These are phyloP conservation scores for Pseudogymnoascus sp. DNA, from an alignment of 2,329 filamentous ascomycete genomes.

Conservation along the genomic window DNA sequence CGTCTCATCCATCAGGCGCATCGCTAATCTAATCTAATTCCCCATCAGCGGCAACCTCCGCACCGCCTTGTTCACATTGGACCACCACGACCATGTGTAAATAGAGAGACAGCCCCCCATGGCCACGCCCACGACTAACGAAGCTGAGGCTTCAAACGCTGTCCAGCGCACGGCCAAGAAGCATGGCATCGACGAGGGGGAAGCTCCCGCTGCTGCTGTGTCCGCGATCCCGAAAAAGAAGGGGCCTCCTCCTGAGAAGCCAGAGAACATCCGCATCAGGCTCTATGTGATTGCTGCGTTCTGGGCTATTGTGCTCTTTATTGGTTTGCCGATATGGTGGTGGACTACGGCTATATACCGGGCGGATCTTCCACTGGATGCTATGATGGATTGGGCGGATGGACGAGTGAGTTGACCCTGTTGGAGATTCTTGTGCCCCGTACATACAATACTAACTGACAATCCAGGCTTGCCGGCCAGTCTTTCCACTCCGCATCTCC, in stretches of 20 bases:
- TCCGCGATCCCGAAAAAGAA: slow-evolving; percentile 22
- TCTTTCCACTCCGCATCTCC: slow-evolving; percentile 77
- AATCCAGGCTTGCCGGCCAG: slow-evolving; percentile 70
- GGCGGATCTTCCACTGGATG: slow-evolving; percentile 70
- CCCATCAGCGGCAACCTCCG: not conserved
- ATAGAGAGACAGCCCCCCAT: not conserved
- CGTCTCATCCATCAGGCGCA: not conserved
- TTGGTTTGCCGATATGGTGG: slow-evolving; percentile 94
- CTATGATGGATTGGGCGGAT: slow-evolving; percentile 88
- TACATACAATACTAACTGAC: slow-evolving; percentile 17
- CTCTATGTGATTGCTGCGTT: slow-evolving; percentile 75
- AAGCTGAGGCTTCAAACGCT: slow-evolving; percentile 6
- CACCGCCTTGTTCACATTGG: not conserved
- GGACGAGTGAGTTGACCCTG: slow-evolving; percentile 56
- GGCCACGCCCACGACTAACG: slow-evolving; percentile 2
- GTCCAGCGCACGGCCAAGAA: not conserved
- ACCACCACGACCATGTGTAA: slow-evolving; percentile 16
- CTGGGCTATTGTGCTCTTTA: slow-evolving; percentile 74
- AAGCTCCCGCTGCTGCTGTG: slow-evolving; percentile 20
- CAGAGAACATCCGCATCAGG: slow-evolving; percentile 60
- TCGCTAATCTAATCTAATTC: slow-evolving; percentile 2
- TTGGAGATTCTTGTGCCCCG: not conserved
- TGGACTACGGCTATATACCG: slow-evolving; percentile 88
- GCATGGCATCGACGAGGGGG: slow-evolving; percentile 5
- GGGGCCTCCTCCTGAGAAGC: slow-evolving; percentile 65